A percentile compares a stretch with the other conserved stretches of the same genome.
These are phyloP conservation scores for Scleroderma bovista DNA, from an alignment of 768 basidiomycete genomes.

Conservation along the genomic window DNA sequence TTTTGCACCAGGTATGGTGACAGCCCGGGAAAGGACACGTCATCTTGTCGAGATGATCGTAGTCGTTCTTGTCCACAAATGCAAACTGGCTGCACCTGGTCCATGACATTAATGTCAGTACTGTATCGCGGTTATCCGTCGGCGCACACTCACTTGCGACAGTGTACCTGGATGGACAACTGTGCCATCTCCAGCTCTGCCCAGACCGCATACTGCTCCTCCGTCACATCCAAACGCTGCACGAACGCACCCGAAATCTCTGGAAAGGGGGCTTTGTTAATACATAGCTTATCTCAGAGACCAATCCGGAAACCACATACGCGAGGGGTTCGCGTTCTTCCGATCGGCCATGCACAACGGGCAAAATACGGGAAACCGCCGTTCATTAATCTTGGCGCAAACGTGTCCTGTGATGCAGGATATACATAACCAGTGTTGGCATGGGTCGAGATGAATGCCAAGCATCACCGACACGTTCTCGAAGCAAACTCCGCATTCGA, in stretches of 20 bases:
- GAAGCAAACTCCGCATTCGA: conserved; percentile 53
- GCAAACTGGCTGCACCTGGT: conserved; percentile 47
- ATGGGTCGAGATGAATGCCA: conserved; percentile 36
- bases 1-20: conserved; percentile 53
- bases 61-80: conserved; percentile 48
- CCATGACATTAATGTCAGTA: background rate
- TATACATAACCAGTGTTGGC: conserved; percentile 51
- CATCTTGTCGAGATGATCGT: conserved; percentile 36
- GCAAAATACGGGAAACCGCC: conserved; percentile 53
- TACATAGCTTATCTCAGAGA: no score
- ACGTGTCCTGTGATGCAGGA: conserved; percentile 43
- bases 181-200: conserved; percentile 41
- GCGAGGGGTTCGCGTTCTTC: conserved; percentile 22
- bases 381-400: conserved; percentile 42
- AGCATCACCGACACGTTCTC: conserved; percentile 38
- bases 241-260: conserved; percentile 35
- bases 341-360: conserved; percentile 45
- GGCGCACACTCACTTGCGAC: conserved; percentile 43
- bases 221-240: conserved; percentile 36
- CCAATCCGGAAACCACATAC: conserved; percentile 24
- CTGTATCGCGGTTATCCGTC: background rate
- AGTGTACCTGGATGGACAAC: conserved; percentile 39
- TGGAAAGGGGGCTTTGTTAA: conserved; percentile 17
- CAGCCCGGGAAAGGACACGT: conserved; percentile 46
- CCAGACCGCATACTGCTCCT: conserved; percentile 36